These are phyloP conservation scores for Fusarium ramigenum DNA, from an alignment of 2,329 filamentous ascomycete species.

Conservation along the genomic window DNA sequence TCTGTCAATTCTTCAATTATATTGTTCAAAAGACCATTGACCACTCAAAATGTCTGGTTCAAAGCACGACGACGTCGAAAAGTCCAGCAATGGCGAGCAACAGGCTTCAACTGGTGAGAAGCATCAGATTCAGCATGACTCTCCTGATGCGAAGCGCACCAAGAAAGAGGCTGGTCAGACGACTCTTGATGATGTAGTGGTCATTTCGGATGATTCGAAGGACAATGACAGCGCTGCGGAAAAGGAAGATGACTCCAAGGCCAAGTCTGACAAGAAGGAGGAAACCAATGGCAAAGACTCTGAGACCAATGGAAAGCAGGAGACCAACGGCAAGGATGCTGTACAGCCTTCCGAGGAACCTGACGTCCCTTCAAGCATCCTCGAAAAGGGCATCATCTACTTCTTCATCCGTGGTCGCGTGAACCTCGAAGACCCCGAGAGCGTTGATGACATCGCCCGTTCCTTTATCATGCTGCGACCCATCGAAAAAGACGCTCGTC, in stretches of 20 bases:
- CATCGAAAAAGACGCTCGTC: slow-evolving; percentile 69
- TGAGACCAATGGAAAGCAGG: neutral
- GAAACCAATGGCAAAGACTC: slow-evolving; percentile 11
- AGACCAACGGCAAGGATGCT: slow-evolving; percentile 25
- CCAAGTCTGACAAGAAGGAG: neutral
- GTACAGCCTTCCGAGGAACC: slow-evolving; percentile 36
- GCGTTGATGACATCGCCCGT: slow-evolving; percentile 77
- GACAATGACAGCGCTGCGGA: slow-evolving; percentile 4
- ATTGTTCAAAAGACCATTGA: neutral
- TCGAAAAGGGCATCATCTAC: slow-evolving; percentile 91
- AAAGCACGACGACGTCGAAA: neutral
- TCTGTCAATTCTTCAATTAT: neutral
- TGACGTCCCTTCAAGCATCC: slow-evolving; percentile 61
- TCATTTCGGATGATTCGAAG: neutral
- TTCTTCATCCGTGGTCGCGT: slow-evolving; percentile 88
- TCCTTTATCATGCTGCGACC: slow-evolving; percentile 84
- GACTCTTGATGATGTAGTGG: slow-evolving; percentile 34
- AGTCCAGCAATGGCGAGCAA: slow-evolving; percentile 18
- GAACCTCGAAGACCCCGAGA: slow-evolving; percentile 73
- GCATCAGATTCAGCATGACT: slow-evolving; percentile 42
- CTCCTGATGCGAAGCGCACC: slow-evolving; percentile 41
- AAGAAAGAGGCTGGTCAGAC: slow-evolving; percentile 38
- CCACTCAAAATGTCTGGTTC: slow-evolving; percentile 24
- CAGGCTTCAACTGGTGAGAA: slow-evolving; percentile 39
- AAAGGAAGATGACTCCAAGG: neutral